Percentiles rank a stretch among this genome's conserved stretches.
These are phyloP conservation scores for Eucalyptus lansdowneana DNA, from an alignment of 345 rosid species.

Conservation along the genomic window DNA sequence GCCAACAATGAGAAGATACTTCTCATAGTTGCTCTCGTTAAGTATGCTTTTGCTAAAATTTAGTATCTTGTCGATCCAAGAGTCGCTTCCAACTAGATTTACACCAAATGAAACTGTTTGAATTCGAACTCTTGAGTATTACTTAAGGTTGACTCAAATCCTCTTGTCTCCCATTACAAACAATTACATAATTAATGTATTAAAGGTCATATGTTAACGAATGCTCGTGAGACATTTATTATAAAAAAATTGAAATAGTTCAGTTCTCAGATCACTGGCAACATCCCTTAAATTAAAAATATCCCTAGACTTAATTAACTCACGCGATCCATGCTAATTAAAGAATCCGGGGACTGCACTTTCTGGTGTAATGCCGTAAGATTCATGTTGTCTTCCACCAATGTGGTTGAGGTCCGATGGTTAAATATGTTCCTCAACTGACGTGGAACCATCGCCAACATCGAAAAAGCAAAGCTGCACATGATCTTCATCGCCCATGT, in stretches of 20 bases:
- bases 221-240: neutral
- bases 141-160: neutral
- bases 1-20: neutral
- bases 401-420: neutral
- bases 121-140: neutral
- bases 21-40: neutral
- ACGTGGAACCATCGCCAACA: neutral
- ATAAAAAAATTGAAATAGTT: neutral
- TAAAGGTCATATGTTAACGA: neutral
- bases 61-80: neutral
- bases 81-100: neutral
- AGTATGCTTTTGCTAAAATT: neutral
- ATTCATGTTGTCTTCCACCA: neutral
- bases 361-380: neutral
- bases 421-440: neutral
- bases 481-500: neutral
- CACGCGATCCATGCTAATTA: neutral
- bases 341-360: neutral
- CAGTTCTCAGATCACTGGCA: neutral
- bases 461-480: neutral
- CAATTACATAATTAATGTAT: neutral
- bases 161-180: neutral
- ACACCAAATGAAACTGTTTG: neutral
- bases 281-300: neutral
- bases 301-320: neutral